Evolutionary conservation across 2,329 filamentous ascomycete species (phyloP).

Genomic region (Epichloe uncinata): DNA sequence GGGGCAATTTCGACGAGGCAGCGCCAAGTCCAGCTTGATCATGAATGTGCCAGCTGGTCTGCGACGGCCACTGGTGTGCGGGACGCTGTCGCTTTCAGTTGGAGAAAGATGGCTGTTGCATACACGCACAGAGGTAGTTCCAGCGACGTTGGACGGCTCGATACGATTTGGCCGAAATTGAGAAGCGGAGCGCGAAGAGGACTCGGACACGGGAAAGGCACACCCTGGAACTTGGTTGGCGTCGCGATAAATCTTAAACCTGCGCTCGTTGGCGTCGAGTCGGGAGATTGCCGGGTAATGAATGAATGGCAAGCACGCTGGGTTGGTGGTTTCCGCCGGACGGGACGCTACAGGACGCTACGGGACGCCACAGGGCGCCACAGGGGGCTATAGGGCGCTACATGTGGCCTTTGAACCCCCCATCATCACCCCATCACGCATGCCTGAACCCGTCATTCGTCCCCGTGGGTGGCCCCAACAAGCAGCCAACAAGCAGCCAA

Average conservation of each 20-base stretch:
- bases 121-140: not conserved
- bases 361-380: too few relatives aligned
- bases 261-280: not conserved
- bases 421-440: too few relatives aligned
- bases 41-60: not conserved
- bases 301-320: too few relatives aligned
- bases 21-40: not conserved
- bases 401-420: too few relatives aligned
- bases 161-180: not conserved
- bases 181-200: not conserved
- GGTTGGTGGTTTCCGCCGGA: too few relatives aligned
- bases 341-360: too few relatives aligned
- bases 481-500: too few relatives aligned
- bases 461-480: too few relatives aligned
- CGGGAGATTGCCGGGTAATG: constrained; percentile 5
- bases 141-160: not conserved
- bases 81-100: not conserved
- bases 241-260: constrained; percentile 1
- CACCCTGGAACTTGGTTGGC: not conserved
- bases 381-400: too few relatives aligned
- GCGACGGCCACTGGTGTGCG: not conserved
- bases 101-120: not conserved
- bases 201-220: not conserved
- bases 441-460: too few relatives aligned
- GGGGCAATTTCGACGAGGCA: not conserved